Evolutionary conservation across 1,284 basidiomycete genomes (phyloP), one percentile per base, ranked within the genome.

Genomic region (Erythrobasidium hasegawianum): DNA sequence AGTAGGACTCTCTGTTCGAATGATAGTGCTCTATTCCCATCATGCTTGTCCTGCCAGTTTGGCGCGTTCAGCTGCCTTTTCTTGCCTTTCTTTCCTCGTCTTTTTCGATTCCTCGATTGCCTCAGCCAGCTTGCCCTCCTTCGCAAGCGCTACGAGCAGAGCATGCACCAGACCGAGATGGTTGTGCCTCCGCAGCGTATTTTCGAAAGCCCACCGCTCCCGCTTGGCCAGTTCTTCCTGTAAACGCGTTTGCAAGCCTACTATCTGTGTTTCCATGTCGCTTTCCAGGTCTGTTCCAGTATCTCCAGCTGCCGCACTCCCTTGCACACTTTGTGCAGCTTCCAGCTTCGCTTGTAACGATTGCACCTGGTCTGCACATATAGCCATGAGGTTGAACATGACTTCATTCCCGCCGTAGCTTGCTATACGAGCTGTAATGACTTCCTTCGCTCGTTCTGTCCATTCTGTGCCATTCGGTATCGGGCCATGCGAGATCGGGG

Each of bases 361-460:
- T 18, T 88, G 87, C 18, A 92, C 74, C 18, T 88, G 87, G 74
- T 90, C 89, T 60, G 88, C 85, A 67, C 87, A 60, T 45, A 96
- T 80, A 5, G 89, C 89, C 55, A 94, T 84, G 41, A 96, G 83
- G 77, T 88, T 93, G 81, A 96, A 96, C 77, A 93, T 89, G 77
- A 94, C 90, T 64, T 72, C 71, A 88, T 85, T 71, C 85, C 89
- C 43, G 82, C 79, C 26, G 90, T 96, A 97, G 14, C 89, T 92
- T 52, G 82, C 85, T 78, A 95, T 95, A 68, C 92, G 83, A 24
- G 81, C 81, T 77, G 93, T 86, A 61, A 95, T 89, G 14, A 88
- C 87, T 73, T 90, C 86, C 71, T 89, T 83, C 57, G 90, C 90
- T 72, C 82, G 85, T 59, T 83, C 84, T 40, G 90, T 73, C 92